Evolutionary conservation across 257 asterid genomes (phyloP).

Genomic region (Misopates orontium): DNA sequence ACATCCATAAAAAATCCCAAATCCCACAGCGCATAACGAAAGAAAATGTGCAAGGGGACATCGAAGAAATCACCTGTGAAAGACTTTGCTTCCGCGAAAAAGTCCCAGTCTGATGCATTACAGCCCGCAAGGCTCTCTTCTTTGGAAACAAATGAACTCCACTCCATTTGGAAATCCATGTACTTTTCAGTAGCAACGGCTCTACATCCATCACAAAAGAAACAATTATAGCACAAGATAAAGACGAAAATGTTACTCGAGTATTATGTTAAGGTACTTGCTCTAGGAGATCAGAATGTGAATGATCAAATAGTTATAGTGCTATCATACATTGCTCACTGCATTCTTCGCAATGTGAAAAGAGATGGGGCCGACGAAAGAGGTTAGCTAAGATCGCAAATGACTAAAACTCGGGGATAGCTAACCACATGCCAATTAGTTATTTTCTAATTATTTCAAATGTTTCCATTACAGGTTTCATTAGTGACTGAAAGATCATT

Average conservation of each 20-base stretch:
- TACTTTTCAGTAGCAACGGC: conserved; percentile 36
- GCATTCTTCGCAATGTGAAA: not conserved
- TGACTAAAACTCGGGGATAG: not conserved
- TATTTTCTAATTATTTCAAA: not conserved
- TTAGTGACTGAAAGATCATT: too few relatives aligned
- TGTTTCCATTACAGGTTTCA: not conserved
- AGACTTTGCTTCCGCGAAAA: conserved; percentile 35
- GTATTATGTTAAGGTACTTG: not conserved
- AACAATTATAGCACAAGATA: conserved; percentile 18
- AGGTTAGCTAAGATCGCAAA: not conserved
- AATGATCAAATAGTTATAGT: not conserved
- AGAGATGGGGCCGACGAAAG: not conserved
- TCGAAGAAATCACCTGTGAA: conserved; percentile 47
- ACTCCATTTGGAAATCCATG: conserved; percentile 30
- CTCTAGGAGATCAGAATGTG: not conserved
- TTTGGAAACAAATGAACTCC: conserved; percentile 38
- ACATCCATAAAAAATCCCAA: not conserved
- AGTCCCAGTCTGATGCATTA: conserved; percentile 32
- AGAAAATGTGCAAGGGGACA: not conserved
- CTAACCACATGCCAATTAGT: not conserved
- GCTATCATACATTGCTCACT: not conserved
- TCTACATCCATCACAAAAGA: conserved; percentile 40
- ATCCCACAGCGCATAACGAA: not conserved
- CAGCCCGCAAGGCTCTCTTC: conserved; percentile 33
- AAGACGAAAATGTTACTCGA: not conserved